phyloP scores from a whole-genome alignment of 768 basidiomycete genomes.

The Suillus cothurnatus region DNA sequence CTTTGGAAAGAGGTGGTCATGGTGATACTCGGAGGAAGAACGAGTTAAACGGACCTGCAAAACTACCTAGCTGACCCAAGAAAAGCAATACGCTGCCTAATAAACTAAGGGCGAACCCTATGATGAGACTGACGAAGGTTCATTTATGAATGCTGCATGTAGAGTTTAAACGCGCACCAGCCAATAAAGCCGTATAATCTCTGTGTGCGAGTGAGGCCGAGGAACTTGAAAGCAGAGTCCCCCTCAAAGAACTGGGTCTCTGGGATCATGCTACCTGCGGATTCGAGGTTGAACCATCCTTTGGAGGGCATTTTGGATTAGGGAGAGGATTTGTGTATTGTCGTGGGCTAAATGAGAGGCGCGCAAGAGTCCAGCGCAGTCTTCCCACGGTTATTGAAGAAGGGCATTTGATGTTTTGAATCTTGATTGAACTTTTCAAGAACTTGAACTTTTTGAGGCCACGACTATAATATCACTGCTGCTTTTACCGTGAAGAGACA shows the following conservation, averaged over 20 bases:
- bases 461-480: too few relatives aligned
- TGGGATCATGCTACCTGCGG: constrained; percentile 61
- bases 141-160: not conserved
- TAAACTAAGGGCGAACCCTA: constrained; percentile 80
- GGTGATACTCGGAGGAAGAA: not conserved
- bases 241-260: constrained; percentile 87
- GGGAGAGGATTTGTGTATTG: not conserved
- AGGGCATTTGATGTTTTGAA: not conserved
- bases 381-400: not conserved
- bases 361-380: not conserved
- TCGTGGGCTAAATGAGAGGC: too few relatives aligned
- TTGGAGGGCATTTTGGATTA: constrained; percentile 50
- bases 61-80: constrained; percentile 64
- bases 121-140: constrained; percentile 52
- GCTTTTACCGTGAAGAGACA: too few relatives aligned
- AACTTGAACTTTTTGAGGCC: too few relatives aligned
- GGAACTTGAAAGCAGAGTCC: constrained; percentile 81
- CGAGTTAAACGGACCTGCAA: constrained; percentile 62
- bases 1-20: constrained; percentile 40
- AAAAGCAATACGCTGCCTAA: constrained; percentile 80
- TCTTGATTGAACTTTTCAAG: too few relatives aligned
- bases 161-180: constrained; percentile 54
- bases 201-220: constrained; percentile 78
- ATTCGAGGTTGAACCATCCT: constrained; percentile 88
- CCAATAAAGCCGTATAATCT: constrained; percentile 84